phyloP scores from a whole-genome alignment of 2,329 filamentous ascomycete genomes.

The Ustilaginoidea virens region DNA sequence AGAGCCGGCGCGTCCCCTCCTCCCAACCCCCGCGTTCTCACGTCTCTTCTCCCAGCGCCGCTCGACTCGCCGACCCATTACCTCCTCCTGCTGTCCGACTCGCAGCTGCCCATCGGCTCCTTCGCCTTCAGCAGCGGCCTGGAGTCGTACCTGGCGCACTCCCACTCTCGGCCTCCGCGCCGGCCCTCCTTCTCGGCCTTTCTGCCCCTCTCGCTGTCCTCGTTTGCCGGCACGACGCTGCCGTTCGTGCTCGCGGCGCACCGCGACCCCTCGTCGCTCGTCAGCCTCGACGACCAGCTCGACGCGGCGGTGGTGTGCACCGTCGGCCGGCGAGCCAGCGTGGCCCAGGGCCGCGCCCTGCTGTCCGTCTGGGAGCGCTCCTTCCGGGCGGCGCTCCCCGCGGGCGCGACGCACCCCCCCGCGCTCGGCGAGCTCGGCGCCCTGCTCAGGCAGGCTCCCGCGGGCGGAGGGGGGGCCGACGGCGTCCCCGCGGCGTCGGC shows the following conservation, averaged over 20 bases:
- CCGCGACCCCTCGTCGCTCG: slow-evolving; percentile 33
- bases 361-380: slow-evolving; percentile 64
- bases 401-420: slow-evolving; percentile 9
- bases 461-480: slow-evolving; percentile 8
- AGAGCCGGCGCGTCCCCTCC: too few relatives aligned
- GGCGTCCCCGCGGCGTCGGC: slow-evolving; percentile 29
- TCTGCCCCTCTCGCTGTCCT: slow-evolving; percentile 53
- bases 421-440: slow-evolving; percentile 20
- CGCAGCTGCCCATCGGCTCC: slow-evolving; percentile 67
- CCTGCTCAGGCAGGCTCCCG: slow-evolving; percentile 16
- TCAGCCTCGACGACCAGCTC: slow-evolving; percentile 54
- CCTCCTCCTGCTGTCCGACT: slow-evolving; percentile 65
- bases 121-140: slow-evolving; percentile 76
- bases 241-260: slow-evolving; percentile 61
- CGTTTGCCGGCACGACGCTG: slow-evolving; percentile 55
- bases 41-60: neutral
- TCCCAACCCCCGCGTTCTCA: too few relatives aligned
- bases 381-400: slow-evolving; percentile 28
- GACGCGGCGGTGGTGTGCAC: slow-evolving; percentile 66
- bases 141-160: slow-evolving; percentile 68
- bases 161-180: slow-evolving; percentile 12
- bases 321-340: slow-evolving; percentile 61
- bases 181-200: slow-evolving; percentile 43
- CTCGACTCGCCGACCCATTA: slow-evolving; percentile 34
- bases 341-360: slow-evolving; percentile 61